These are phyloP conservation scores for Reticulascus tulasneorum DNA, from an alignment of 2,329 filamentous ascomycete species.

Conservation along the genomic window DNA sequence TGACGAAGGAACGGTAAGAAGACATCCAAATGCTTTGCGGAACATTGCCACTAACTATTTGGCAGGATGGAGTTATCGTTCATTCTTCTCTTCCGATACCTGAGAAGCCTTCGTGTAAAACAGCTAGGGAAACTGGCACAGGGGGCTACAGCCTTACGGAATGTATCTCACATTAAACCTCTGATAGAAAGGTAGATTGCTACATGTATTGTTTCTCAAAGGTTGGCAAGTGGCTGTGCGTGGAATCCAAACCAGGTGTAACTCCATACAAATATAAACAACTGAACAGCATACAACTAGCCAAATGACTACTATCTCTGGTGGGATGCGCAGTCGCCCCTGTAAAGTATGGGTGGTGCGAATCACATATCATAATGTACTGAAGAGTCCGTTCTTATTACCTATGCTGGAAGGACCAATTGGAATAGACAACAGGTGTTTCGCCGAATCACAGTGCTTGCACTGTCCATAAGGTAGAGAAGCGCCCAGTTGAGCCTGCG, in stretches of 20 bases:
- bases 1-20: slow-evolving; percentile 89
- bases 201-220: too few species aligned
- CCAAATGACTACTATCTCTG: too few species aligned
- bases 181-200: not conserved
- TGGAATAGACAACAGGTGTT: too few species aligned
- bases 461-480: too few species aligned
- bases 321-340: too few species aligned
- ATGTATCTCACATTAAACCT: slow-evolving; percentile 3
- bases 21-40: not conserved
- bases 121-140: slow-evolving; percentile 66
- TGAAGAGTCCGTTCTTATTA: too few species aligned
- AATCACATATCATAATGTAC: too few species aligned
- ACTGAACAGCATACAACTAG: too few species aligned
- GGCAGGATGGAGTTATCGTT: slow-evolving; percentile 81
- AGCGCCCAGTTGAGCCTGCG: too few species aligned
- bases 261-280: not conserved
- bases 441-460: too few species aligned
- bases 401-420: too few species aligned
- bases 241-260: not conserved
- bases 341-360: too few species aligned
- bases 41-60: slow-evolving; percentile 2
- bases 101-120: slow-evolving; percentile 66
- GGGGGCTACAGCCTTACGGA: slow-evolving; percentile 46
- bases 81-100: slow-evolving; percentile 77
- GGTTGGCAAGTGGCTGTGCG: slow-evolving; percentile 17